Base-by-base conservation (phyloP, 2,329 filamentous ascomycete genomes). In the Myriosclerotinia duriaeana region DNA sequence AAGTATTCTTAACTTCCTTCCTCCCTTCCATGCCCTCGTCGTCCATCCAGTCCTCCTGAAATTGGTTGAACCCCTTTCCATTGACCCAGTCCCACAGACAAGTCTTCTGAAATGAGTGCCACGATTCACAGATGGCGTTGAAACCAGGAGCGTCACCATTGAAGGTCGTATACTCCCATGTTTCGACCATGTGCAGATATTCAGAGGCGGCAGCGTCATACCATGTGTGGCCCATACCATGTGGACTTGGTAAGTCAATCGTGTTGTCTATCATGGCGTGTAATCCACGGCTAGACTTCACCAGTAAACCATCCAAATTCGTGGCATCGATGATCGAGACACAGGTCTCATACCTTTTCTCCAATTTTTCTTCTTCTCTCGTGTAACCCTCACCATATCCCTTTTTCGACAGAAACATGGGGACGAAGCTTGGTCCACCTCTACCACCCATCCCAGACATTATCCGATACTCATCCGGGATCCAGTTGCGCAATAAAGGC, bases 41-140 rank as follows among this genome's bases (percentile, higher is more conserved):
- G 26, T 59, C 26, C 55, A 46, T 46, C 40, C 40, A 59, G n/a
- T 59, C 17, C 20, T 46, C 40, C 5, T 15, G 17, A 11, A 46
- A 46, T 17, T 59, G 55, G 42, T 59, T 34, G 11, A 59, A 59
- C 20, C 20, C 14, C 17, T 22, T 46, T 3, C 26, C 26, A 34
- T n/a, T 59, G 11, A 59, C 40, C 55, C 55, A 59, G 11, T 59
- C 40, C 55, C 26, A 46, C 3, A 59, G 5, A 34, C 55, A 14
- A 15, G 55, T 59, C 20, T 59, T n/a, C 7, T 30, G 26, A 34
- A 59, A 59, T 6, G 55, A 46, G 30, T 59, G 26, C 55, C 55
- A 59, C 5, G 40, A 59, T n/a, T 59, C 26, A 46, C 26, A 59
- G 5, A 34, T 59, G 22, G 55, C 55, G 12, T 34, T n/a, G 9